Evolutionary conservation across 345 rosid species (phyloP).

Genomic region (Ailanthus altissimus): DNA sequence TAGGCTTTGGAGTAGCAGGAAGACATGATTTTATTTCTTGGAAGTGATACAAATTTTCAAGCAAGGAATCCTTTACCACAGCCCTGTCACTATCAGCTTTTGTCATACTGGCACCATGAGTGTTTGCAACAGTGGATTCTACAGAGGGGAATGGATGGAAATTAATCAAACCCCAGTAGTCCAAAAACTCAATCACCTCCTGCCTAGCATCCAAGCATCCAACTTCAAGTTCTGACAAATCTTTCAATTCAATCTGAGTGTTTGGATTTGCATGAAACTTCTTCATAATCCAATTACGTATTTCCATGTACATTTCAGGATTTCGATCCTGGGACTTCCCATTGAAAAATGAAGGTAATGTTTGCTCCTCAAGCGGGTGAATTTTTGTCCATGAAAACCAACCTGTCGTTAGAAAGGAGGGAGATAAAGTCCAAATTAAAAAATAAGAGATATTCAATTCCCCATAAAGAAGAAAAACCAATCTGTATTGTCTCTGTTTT

Average conservation of each 20-base stretch:
- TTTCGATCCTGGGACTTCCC: conserved; percentile 71
- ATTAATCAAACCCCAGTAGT: conserved; percentile 97
- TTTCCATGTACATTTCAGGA: conserved; percentile 65
- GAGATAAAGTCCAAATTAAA: conserved; percentile 6
- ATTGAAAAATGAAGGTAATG: conserved; percentile 77
- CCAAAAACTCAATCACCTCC: conserved; percentile 94
- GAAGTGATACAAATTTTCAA: conserved; percentile 79
- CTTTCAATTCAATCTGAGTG: conserved; percentile 60
- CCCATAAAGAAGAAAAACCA: not conserved
- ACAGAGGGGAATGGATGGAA: conserved; percentile 78
- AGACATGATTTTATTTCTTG: conserved; percentile 55
- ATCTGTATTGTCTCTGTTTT: conserved; percentile 7
- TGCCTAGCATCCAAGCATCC: conserved; percentile 77
- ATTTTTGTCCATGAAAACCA: conserved; percentile 94
- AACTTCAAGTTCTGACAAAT: conserved; percentile 74
- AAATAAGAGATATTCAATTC: not conserved
- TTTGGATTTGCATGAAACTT: conserved; percentile 79
- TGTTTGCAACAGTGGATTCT: conserved; percentile 41
- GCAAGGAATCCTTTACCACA: conserved; percentile 46
- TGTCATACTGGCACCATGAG: conserved; percentile 38
- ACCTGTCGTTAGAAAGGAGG: conserved; percentile 46
- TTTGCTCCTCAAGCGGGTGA: conserved; percentile 84
- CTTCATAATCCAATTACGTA: conserved; percentile 83
- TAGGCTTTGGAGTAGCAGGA: conserved; percentile 49
- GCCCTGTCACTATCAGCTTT: conserved; percentile 7